A percentile compares a stretch with the other conserved stretches of the same genome.
These are phyloP conservation scores for Pythium brachiatum DNA, from an alignment of 352 stramenopile genomes.

Conservation along the genomic window DNA sequence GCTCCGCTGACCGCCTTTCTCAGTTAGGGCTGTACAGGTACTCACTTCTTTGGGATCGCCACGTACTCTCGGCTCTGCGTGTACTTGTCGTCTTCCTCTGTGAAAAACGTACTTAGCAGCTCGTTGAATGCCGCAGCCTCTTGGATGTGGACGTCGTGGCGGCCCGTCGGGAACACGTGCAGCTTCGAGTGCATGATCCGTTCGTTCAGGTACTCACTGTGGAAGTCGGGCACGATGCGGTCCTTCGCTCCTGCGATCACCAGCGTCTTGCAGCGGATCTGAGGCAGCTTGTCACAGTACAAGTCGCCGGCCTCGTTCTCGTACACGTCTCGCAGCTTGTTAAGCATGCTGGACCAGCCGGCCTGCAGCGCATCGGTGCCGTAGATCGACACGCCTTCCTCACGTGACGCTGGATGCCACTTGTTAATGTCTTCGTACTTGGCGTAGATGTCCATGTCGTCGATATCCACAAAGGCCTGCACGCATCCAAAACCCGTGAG, in stretches of 20 bases:
- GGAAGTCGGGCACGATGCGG: slow-evolving; percentile 60
- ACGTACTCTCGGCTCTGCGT: slow-evolving; percentile 83
- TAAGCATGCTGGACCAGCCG: slow-evolving; percentile 63
- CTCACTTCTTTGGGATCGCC: slow-evolving; percentile 30
- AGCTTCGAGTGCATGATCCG: slow-evolving; percentile 82
- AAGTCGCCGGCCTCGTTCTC: slow-evolving; percentile 58
- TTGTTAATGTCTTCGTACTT: slow-evolving; percentile 44
- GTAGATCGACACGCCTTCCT: slow-evolving; percentile 51
- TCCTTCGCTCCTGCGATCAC: slow-evolving; percentile 63
- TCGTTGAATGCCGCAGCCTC: slow-evolving; percentile 53
- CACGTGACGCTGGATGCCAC: slow-evolving; percentile 52
- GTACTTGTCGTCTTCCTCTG: slow-evolving; percentile 77
- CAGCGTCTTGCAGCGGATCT: slow-evolving; percentile 84
- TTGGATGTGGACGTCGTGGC: slow-evolving; percentile 57
- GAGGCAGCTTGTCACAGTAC: slow-evolving; percentile 63
- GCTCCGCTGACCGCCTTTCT: too few species aligned
- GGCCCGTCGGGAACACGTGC: slow-evolving; percentile 48
- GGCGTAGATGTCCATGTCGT: slow-evolving; percentile 64
- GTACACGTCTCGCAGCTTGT: slow-evolving; percentile 45
- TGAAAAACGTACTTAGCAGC: slow-evolving; percentile 59
- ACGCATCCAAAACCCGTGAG: too few species aligned
- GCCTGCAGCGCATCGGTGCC: slow-evolving; percentile 47
- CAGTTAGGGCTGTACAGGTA: too few species aligned
- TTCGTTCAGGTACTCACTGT: slow-evolving; percentile 83
- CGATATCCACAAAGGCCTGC: slow-evolving; percentile 71